Evolutionary conservation across 352 stramenopile species (phyloP), one percentile per base, ranked within the genome.

Genomic region (Phytophthora sojae): DNA sequence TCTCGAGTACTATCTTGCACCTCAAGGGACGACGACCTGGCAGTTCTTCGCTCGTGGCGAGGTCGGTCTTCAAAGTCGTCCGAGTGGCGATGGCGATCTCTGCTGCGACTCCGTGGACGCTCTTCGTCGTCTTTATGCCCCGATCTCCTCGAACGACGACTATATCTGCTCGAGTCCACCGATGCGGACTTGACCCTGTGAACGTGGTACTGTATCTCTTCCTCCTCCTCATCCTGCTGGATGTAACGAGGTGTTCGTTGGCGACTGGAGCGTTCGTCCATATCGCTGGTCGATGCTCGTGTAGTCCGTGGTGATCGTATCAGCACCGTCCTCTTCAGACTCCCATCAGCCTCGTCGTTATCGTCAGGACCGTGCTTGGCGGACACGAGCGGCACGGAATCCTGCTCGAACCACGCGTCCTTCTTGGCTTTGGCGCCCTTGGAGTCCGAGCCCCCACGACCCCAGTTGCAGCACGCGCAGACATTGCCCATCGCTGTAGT

Each of bases 341-440:
- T 68, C 8, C 73, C 69, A 56, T 80, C 68, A 23, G 73, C 69
- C 32, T 75, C 74, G 26, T 88, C 73, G 4, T 75, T 61, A 7
- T 75, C 63, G 19, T 77, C 75, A 15, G 70, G 61, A 17, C 80
- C 85, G 52, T 90, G 60, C 11, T 68, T 76, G 15, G 82, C 75
- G 9, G 81, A 81, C 9, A 94, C 62, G 11, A 94, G 77, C 12
- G 87, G 82, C 32, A 88, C 68, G 1, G 78, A 90, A 64, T 89
- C 79, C 19, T 92, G 80, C 42, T 92, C 81, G 47, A 93, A 87
- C 85, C 82, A 94, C 6, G 60, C 56, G 32, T 82, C 75, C n/a
- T 59, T 69, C 21, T 67, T 74, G 6, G 19, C 8, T 50, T 72
- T 71, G 30, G 51, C 35, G 15, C 55, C 35, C 11, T 57, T 61